Evolutionary conservation across 352 stramenopile species (phyloP).

Genomic region (Phytopythium cucurbitacearum): DNA sequence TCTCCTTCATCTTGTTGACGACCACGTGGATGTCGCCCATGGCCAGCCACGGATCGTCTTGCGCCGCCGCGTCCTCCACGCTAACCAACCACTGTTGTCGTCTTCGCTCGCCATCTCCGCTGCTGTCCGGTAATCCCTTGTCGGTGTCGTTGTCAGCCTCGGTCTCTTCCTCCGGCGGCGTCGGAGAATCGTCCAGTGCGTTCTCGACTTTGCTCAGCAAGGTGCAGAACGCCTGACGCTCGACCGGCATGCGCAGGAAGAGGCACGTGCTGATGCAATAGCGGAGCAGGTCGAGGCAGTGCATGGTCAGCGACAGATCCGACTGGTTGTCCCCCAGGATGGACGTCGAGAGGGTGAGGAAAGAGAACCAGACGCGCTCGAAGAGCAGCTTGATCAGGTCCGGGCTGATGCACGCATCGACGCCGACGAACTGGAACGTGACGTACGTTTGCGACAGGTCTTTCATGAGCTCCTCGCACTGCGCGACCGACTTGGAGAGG

Average conservation of each 20-base stretch:
- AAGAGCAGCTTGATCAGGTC: constrained; percentile 93
- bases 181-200: constrained; percentile 34
- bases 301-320: constrained; percentile 73
- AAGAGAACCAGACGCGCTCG: constrained; percentile 93
- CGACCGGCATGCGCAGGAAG: constrained; percentile 72
- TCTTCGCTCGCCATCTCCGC: background rate
- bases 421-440: constrained; percentile 90
- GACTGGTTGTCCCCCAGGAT: constrained; percentile 79
- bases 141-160: constrained; percentile 12
- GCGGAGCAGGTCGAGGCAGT: constrained; percentile 77
- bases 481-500: constrained; percentile 66
- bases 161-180: constrained; percentile 1
- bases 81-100: constrained; percentile 42
- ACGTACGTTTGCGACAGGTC: constrained; percentile 75
- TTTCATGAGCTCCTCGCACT: constrained; percentile 85
- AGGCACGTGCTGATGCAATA: constrained; percentile 82
- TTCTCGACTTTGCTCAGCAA: constrained; percentile 67
- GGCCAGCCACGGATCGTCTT: constrained; percentile 70
- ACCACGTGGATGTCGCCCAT: constrained; percentile 90
- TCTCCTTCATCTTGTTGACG: constrained; percentile 87
- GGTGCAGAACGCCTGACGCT: constrained; percentile 75
- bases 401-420: constrained; percentile 85
- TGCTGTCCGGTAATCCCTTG: background rate
- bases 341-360: constrained; percentile 83
- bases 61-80: constrained; percentile 58